Evolutionary conservation across 768 basidiomycete species (phyloP), one percentile per base, ranked within the genome.

Genomic region (Porphyrellus cyaneotinctus): DNA sequence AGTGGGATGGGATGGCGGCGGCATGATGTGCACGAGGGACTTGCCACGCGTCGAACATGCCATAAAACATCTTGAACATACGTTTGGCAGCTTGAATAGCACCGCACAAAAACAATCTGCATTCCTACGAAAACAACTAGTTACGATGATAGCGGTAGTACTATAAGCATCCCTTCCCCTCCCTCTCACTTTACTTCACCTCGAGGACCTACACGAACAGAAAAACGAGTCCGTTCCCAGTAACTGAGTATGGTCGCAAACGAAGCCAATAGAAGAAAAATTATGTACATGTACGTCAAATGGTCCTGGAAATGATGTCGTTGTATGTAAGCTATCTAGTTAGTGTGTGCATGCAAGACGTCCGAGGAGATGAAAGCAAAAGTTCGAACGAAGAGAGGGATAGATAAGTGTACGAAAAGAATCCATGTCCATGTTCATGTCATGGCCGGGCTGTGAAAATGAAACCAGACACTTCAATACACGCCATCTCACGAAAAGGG

Each of bases 361-460:
- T 53, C 38, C 47, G 30, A 15, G 9, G 38, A 35, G 47, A 30
- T 12, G n/a, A n/a, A n/a, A 32, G 22, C 18, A 12, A n/a, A 41
- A 31, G 41, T 13, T 18, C 4, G 39, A 42, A 17, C 5, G 5
- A 20, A 28, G 26, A 13, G 17, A 43, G 24, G 15, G 26, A 17
- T 5, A 39, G 28, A 35, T 0, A 15, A 31, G 30, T n/a, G 9
- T 12, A 38, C 2, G n/a, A 11, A 14, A 13, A 4, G 10, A 28
- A 6, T 17, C n/a, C 22, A 42, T 26, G 41, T 42, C 13, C 23
- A 7, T 15, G 28, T 48, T 36, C 42, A 13, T 38, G 22, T 52
- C 10, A 59, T 42, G 58, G 58, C 20, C 58, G 58, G 10, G 58
- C 58, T 59, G 39, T 1, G 24, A 42, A 9, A 15, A 15, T 3